Evolutionary conservation across 352 stramenopile species (phyloP), one percentile per base, ranked within the genome.

Genomic region (Phytophthora sp.): DNA sequence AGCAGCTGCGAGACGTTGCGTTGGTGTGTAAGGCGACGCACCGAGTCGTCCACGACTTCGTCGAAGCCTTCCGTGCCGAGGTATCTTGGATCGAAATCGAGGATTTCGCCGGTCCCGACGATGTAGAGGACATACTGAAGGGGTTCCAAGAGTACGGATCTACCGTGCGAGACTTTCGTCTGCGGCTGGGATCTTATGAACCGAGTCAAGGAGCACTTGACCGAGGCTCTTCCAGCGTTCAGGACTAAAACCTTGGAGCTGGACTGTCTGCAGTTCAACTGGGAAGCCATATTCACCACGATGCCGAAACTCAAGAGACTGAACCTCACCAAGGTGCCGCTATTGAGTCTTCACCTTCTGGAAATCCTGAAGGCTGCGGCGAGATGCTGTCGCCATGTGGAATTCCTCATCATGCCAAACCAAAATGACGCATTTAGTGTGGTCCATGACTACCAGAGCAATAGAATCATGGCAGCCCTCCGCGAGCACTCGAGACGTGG

Each of bases 1-100:
- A 55, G 15, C 10, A 41, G 0, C 17, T 58, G 17, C 11, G 31
- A 32, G 20, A 32, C 17, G 20, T 58, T 11, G 51, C 37, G 6
- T n/a, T 42, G 13, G 51, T 49, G 13, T 49, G 24, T 24, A 58
- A 42, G 44, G n/a, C n/a, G n/a, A n/a, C n/a, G n/a, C n/a, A n/a
- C n/a, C n/a, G n/a, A n/a, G n/a, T n/a, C n/a, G n/a, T n/a, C n/a
- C n/a, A n/a, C n/a, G n/a, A n/a, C n/a, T n/a, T n/a, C n/a, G n/a
- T n/a, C n/a, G n/a, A n/a, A n/a, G n/a, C n/a, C n/a, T n/a, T n/a
- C n/a, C n/a, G n/a, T n/a, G n/a, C n/a, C n/a, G n/a, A n/a, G n/a
- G n/a, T n/a, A n/a, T n/a, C n/a, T n/a, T n/a, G n/a, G n/a, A n/a
- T n/a, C n/a, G n/a, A n/a, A n/a, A n/a, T n/a, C n/a, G n/a, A n/a